A percentile compares a stretch with the other conserved stretches of the same genome.
These are phyloP conservation scores for Eucalyptus lansdowneana DNA, from an alignment of 345 rosid genomes.

Conservation along the genomic window DNA sequence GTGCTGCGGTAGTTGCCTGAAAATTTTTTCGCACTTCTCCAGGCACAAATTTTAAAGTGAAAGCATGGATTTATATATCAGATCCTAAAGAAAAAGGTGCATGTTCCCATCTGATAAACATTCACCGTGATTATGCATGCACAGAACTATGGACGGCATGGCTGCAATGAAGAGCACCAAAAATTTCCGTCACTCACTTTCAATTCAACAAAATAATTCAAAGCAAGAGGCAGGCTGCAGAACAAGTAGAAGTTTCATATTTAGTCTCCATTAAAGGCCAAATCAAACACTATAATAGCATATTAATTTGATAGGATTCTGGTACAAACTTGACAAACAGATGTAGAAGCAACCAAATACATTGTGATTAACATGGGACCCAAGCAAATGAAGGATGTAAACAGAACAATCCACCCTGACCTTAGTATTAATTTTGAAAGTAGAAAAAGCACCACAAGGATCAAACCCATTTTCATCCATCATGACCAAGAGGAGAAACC, in stretches of 20 bases:
- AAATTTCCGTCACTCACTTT: not conserved
- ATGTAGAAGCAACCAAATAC: not conserved
- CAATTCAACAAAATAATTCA: not conserved
- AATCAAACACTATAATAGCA: not conserved
- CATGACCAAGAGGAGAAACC: not conserved
- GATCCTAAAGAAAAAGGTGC: not conserved
- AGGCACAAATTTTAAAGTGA: not conserved
- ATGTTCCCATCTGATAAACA: not conserved
- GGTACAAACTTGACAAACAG: not conserved
- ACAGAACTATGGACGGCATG: not conserved
- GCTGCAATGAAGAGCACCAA: not conserved
- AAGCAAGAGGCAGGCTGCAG: not conserved
- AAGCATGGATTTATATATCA: not conserved
- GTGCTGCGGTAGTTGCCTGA: not conserved
- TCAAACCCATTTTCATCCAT: not conserved
- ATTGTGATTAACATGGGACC: not conserved
- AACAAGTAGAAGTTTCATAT: not conserved
- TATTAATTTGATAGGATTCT: not conserved
- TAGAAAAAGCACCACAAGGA: not conserved
- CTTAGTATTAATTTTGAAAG: not conserved
- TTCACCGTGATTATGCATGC: not conserved
- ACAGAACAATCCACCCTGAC: not conserved
- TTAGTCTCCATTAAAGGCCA: not conserved
- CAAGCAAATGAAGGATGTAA: not conserved
- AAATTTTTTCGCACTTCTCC: not conserved